Conservation (phyloP, 169 alveolate genomes). For the Eimeria sp. region DNA sequence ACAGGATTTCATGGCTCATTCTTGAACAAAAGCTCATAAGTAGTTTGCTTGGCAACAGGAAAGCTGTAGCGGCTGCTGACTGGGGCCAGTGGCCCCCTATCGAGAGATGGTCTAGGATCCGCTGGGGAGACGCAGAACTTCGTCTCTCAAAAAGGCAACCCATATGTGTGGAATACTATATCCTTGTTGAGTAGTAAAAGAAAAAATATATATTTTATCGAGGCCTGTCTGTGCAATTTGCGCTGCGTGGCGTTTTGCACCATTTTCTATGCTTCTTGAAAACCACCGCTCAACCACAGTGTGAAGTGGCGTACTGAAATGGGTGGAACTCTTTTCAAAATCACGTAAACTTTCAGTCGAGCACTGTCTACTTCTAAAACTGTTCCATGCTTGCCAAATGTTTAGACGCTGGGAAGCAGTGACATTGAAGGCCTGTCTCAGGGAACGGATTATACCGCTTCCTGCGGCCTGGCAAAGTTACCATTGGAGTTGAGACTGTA, state of each 20-base stretch:
- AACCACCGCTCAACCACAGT: background rate
- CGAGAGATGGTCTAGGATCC: background rate
- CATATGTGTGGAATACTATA: background rate
- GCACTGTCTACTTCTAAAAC: background rate
- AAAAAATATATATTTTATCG: too few relatives aligned
- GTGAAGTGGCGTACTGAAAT: background rate
- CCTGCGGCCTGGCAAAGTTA: background rate
- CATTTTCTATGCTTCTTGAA: background rate
- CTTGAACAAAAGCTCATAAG: background rate
- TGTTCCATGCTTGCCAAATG: background rate
- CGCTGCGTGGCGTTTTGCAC: background rate
- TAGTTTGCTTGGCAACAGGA: background rate
- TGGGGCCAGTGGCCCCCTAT: background rate
- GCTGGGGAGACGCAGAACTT: background rate
- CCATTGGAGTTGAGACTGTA: background rate
- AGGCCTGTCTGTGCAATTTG: background rate
- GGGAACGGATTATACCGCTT: too few relatives aligned
- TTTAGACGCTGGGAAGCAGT: too few relatives aligned
- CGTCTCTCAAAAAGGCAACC: background rate
- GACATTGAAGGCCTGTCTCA: too few relatives aligned
- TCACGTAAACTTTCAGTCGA: background rate
- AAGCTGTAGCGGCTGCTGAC: background rate
- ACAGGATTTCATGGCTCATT: background rate
- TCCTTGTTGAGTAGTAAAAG: background rate
- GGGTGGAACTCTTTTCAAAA: background rate